Conservation (phyloP, 495 filamentous ascomycete genomes). For the Cryomyces minteri region DNA sequence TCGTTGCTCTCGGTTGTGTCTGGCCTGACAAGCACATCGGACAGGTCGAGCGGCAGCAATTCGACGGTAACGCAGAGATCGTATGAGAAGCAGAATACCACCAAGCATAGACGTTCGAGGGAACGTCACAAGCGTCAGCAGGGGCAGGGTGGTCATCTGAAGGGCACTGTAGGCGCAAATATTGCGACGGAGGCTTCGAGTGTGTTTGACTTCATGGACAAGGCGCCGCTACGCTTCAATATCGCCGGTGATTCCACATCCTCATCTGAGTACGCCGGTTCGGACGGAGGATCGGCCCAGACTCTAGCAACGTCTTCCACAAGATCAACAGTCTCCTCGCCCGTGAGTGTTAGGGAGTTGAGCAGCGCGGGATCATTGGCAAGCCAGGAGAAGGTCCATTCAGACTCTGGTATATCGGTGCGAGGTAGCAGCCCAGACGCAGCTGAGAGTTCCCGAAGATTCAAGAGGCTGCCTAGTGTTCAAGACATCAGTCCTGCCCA, state of each 20-base stretch:
- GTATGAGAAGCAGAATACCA: conserved; percentile 9
- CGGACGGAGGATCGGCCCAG: background rate
- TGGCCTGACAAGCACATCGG: conserved; percentile 13
- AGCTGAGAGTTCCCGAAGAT: background rate
- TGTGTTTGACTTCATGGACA: too few relatives aligned
- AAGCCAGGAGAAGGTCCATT: background rate
- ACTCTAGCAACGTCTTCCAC: too few relatives aligned
- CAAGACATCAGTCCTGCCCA: too few relatives aligned
- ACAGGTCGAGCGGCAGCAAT: conserved; percentile 19
- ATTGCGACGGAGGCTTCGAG: too few relatives aligned
- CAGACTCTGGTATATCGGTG: conserved; percentile 8
- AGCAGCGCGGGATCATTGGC: too few relatives aligned
- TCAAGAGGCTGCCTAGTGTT: background rate
- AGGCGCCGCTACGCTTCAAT: too few relatives aligned
- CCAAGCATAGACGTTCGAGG: conserved; percentile 3
- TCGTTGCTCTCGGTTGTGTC: conserved; percentile 20
- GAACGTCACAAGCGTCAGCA: conserved; percentile 2
- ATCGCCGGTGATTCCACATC: background rate
- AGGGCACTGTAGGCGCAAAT: too few relatives aligned
- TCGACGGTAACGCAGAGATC: conserved; percentile 21
- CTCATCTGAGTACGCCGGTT: background rate
- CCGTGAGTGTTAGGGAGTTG: too few relatives aligned
- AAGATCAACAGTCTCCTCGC: too few relatives aligned
- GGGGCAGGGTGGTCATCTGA: too few relatives aligned
- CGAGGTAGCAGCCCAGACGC: conserved; percentile 7